A percentile compares a stretch with the other conserved stretches of the same genome.
Evolutionary conservation across 805 yeast genomes (phyloP).

Genomic region (Ogataea saltuana): DNA sequence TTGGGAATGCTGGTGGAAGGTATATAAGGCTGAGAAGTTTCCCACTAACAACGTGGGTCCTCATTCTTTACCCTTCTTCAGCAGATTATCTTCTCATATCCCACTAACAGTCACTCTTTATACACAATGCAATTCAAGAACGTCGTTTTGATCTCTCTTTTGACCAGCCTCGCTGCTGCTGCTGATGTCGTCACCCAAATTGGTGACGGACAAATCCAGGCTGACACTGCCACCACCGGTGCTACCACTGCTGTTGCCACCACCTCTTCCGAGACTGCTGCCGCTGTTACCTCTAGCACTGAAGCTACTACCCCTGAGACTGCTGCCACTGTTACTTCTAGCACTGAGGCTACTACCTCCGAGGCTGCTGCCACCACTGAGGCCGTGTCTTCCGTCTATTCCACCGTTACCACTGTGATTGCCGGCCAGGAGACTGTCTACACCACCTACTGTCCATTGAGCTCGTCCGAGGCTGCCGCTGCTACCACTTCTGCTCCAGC

Average conservation of each 20-base stretch:
- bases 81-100: not conserved
- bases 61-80: not conserved
- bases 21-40: conserved; percentile 3
- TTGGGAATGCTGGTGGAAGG: not conserved
- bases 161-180: conserved; percentile 20
- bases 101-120: conserved; percentile 19
- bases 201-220: conserved; percentile 30
- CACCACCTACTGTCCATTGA: conserved; percentile 27
- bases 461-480: conserved; percentile 16
- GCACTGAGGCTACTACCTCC: conserved; percentile 11
- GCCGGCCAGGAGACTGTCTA: conserved; percentile 20
- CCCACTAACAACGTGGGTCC: too few species aligned
- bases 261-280: conserved; percentile 8
- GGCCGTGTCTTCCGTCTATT: conserved; percentile 1
- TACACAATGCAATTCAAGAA: conserved; percentile 27
- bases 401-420: conserved; percentile 18
- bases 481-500: conserved; percentile 13
- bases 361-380: conserved; percentile 17
- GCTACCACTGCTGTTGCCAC: conserved; percentile 17
- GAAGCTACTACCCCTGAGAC: conserved; percentile 15
- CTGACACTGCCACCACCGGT: conserved; percentile 9
- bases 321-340: not conserved
- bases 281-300: conserved; percentile 8
- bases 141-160: conserved; percentile 20
- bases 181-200: conserved; percentile 23